Evolutionary conservation across 2,329 filamentous ascomycete genomes (phyloP).

Genomic region (Colletotrichum tofieldiae): DNA sequence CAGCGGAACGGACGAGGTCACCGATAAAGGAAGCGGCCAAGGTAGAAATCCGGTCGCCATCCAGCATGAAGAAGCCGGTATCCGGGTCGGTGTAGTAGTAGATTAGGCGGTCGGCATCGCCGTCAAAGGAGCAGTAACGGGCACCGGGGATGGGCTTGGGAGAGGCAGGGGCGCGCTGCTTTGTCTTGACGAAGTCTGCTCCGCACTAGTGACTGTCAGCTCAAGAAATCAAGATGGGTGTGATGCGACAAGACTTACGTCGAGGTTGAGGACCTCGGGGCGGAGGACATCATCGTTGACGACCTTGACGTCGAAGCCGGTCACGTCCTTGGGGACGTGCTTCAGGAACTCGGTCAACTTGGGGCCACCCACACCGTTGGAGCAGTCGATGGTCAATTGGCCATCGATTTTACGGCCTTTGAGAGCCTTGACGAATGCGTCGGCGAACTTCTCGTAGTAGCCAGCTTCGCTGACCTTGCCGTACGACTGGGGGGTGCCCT

Average conservation of each 20-base stretch:
- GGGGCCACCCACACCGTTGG: slow-evolving; percentile 95
- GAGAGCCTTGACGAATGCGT: slow-evolving; percentile 88
- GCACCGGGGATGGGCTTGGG: slow-evolving; percentile 84
- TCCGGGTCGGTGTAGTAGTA: slow-evolving; percentile 93
- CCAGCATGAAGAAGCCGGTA: slow-evolving; percentile 90
- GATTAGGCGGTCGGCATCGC: slow-evolving; percentile 94
- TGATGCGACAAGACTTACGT: slow-evolving; percentile 69
- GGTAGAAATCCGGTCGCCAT: slow-evolving; percentile 96
- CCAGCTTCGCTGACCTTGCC: slow-evolving; percentile 90
- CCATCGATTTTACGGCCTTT: slow-evolving; percentile 82
- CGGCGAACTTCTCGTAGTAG: slow-evolving; percentile 93
- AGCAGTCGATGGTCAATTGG: slow-evolving; percentile 89
- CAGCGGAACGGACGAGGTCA: slow-evolving; percentile 86
- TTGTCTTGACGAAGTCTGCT: slow-evolving; percentile 97
- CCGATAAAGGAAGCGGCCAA: slow-evolving; percentile 94
- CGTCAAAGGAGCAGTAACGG: slow-evolving; percentile 92
- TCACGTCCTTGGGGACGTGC: slow-evolving; percentile 79
- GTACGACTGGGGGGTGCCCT: slow-evolving; percentile 89
- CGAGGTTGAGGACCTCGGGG: slow-evolving; percentile 89
- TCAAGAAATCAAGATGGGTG: background rate
- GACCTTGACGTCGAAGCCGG: slow-evolving; percentile 84
- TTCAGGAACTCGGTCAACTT: slow-evolving; percentile 92
- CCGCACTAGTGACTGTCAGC: slow-evolving; percentile 75
- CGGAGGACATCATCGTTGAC: slow-evolving; percentile 95
- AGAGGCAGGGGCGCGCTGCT: slow-evolving; percentile 88